Base-by-base conservation (phyloP, 805 yeast genomes). In the Wilhelminamyces savonicus region DNA sequence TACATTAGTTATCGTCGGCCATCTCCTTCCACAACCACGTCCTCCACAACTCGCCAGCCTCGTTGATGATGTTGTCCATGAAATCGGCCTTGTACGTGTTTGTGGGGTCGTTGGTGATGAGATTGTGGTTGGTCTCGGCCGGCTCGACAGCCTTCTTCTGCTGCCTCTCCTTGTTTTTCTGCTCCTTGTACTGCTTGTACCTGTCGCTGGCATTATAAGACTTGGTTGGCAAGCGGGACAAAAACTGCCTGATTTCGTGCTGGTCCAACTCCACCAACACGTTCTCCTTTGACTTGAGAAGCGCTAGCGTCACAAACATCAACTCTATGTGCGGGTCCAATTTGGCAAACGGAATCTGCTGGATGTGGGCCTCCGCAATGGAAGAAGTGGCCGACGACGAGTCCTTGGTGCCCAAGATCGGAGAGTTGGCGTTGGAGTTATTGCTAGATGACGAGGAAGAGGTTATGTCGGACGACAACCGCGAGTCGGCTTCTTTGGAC, bases 31-130 rank as follows among this genome's bases (percentile, higher is more conserved):
- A 83, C 23, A 82, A 58, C 84, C 90, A 83, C 44, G 77, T 80
- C 40, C 95, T 66, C 94, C 94, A 85, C 24, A 82, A 63, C 46
- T 85, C 94, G 19, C 95, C 94, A 3, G 94, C 88, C 50, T 80
- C 88, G 32, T 63, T 59, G 24, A 84, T 67, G 17, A 85, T 68
- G 40, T 78, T 80, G 46, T 82, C 87, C 50, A 85, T 80, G 41
- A 82, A 85, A 39, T 70, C 72, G 23, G 66, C 59, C 32, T 62
- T 63, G 21, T 72, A 73, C 33, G 60, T 61, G 28, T 52, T 57
- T 2, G 61, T 54, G 10, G 61, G 44, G 35, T 56, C 59, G 32
- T 55, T 54, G 11, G 58, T 46, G 12, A 56, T 54, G 3, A 56
- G 52, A n/a, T n/a, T n/a, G n/a, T n/a, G n/a, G n/a, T n/a, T n/a